phyloP scores from a whole-genome alignment of 306 rosid species.

The Medicago arabica region DNA sequence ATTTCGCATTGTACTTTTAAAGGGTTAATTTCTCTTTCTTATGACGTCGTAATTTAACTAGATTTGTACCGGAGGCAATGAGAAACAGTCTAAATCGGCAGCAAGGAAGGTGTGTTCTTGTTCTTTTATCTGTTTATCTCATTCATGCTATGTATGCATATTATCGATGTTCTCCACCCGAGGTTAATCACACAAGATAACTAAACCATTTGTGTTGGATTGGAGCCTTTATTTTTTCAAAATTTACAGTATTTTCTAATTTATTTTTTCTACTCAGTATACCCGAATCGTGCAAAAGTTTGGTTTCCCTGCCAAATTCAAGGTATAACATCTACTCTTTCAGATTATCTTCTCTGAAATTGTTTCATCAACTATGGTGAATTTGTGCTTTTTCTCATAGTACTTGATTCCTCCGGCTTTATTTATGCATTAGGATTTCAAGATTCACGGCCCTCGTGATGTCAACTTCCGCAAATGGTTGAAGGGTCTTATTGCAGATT shows the following conservation, averaged over 20 bases:
- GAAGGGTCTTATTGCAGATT: conserved; percentile 80
- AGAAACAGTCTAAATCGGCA: conserved; percentile 85
- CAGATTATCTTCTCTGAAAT: conserved; percentile 6
- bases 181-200: not conserved
- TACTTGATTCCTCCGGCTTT: conserved; percentile 2
- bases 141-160: not conserved
- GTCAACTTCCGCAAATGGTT: conserved; percentile 91
- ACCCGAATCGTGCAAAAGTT: conserved; percentile 92
- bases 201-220: conserved; percentile 11
- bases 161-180: conserved; percentile 30
- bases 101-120: conserved; percentile 78
- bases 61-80: conserved; percentile 98
- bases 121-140: not conserved
- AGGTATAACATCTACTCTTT: conserved; percentile 53
- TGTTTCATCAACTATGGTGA: conserved; percentile 11
- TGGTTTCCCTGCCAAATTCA: conserved; percentile 84
- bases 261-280: conserved; percentile 61
- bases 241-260: not conserved
- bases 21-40: not conserved
- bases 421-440: conserved; percentile 55
- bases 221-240: conserved; percentile 20
- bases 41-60: conserved; percentile 44
- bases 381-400: not conserved
- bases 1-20: not conserved
- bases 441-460: conserved; percentile 91